Percentiles rank a stretch among this genome's conserved stretches.
These are phyloP conservation scores for Globisporangium ultimum DNA, from an alignment of 352 stramenopile species.

Conservation along the genomic window DNA sequence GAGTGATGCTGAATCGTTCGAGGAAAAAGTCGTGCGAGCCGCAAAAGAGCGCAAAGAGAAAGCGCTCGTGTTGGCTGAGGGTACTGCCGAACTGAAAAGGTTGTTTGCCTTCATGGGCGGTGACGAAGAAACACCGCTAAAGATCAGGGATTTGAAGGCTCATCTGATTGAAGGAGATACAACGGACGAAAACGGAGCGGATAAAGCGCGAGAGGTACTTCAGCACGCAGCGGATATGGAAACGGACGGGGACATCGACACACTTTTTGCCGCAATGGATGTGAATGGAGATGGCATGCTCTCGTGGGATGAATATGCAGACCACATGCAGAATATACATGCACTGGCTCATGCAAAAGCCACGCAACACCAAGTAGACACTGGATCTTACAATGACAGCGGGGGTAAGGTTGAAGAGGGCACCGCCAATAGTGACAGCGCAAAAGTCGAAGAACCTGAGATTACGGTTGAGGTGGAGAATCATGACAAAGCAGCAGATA, in stretches of 20 bases:
- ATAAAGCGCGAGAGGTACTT: constrained; percentile 23
- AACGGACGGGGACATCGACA: constrained; percentile 34
- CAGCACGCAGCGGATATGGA: constrained; percentile 34
- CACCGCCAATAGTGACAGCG: not conserved
- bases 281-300: constrained; percentile 44
- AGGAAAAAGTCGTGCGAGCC: not conserved
- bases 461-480: not conserved
- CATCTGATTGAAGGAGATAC: constrained; percentile 12
- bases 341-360: constrained; percentile 28
- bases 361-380: constrained; percentile 4
- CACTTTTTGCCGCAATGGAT: constrained; percentile 45
- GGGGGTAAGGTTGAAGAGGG: constrained; percentile 9
- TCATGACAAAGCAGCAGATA: not conserved
- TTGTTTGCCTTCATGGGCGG: constrained; percentile 37
- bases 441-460: not conserved
- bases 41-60: constrained; percentile 14
- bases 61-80: constrained; percentile 32
- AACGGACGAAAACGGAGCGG: too few relatives aligned
- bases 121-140: constrained; percentile 23
- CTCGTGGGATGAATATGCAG: constrained; percentile 51
- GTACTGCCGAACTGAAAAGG: constrained; percentile 38
- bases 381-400: not conserved
- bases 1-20: constrained; percentile 12
- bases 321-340: constrained; percentile 48
- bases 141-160: constrained; percentile 27